Base-by-base conservation (phyloP, 2,329 filamentous ascomycete species). In the Penicillium concentricum region DNA sequence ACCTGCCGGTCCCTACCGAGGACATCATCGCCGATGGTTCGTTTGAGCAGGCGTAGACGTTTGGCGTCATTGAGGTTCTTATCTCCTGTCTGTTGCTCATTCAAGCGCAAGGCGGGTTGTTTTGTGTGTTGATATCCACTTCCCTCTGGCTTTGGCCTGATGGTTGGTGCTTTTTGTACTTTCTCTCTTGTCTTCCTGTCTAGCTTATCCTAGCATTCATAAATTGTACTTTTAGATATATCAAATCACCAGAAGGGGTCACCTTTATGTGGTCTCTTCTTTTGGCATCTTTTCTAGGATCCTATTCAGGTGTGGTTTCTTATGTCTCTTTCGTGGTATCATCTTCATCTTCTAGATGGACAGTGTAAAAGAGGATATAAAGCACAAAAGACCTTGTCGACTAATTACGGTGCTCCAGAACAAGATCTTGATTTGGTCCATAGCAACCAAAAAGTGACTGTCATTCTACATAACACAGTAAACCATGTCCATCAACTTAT, bases 191-290 rank as follows among this genome's bases (percentile, higher is more conserved):
- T 61, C 22, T 57, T 44, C 59, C 30, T 51, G 42, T 37, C 56
- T 51, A 58, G 54, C 51, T 57, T 54, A 49, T 52, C 45, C 37
- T 59, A 49, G 57, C 49, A 58, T 50, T 47, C 39, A 67, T 66
- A 65, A 68, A 65, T 66, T 70, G 67, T 67, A 67, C 61, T 67
- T 64, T 60, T 67, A 66, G 61, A 60, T 57, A 62, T 64, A 61
- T 63, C 47, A 47, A 56, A 56, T 62, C 54, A 51, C 32, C 51
- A 26, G 47, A 46, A 54, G 43, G 44, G 30, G 60, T 44, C n/a
- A 57, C 15, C 13, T 16, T 6, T 7, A 20, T 43, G 24, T 44
- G 38, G 45, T 12, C 39, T 55, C 28, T 42, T 30, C 13, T 49
- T 41, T 39, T 24, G 43, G 26, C 20, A 38, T 34, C 9, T 26